phyloP scores from a whole-genome alignment of 2,329 filamentous ascomycete genomes.

The Sarocladium brachiariae region DNA sequence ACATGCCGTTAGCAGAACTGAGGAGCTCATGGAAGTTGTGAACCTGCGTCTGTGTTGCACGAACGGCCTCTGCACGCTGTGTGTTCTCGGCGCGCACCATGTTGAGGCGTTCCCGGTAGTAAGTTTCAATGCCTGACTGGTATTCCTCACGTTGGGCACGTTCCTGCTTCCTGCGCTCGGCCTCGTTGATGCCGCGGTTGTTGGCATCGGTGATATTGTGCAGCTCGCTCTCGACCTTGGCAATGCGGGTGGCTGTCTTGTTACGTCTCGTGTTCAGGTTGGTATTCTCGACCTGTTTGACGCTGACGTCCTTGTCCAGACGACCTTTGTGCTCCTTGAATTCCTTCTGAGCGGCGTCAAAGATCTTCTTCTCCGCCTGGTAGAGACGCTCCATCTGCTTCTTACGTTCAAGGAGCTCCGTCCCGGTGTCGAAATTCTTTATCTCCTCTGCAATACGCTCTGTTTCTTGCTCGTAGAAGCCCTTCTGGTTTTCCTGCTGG shows the following conservation, averaged over 20 bases:
- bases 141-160: constrained; percentile 41
- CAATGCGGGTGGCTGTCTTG: constrained; percentile 63
- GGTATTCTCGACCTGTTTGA: constrained; percentile 56
- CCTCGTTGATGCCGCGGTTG: constrained; percentile 56
- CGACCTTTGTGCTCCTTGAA: constrained; percentile 53
- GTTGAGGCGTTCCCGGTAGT: constrained; percentile 36
- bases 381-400: constrained; percentile 46
- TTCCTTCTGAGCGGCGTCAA: constrained; percentile 48
- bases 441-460: constrained; percentile 49
- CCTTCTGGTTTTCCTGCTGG: constrained; percentile 68
- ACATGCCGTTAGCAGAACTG: constrained; percentile 25
- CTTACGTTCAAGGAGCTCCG: constrained; percentile 54
- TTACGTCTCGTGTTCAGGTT: constrained; percentile 60
- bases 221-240: constrained; percentile 66
- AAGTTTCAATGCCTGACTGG: constrained; percentile 36
- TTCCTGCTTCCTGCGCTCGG: constrained; percentile 50
- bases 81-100: constrained; percentile 29
- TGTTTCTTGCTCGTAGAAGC: constrained; percentile 53
- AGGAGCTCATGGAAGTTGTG: constrained; percentile 26
- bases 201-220: constrained; percentile 65
- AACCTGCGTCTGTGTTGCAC: constrained; percentile 24
- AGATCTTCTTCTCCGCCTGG: constrained; percentile 49
- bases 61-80: constrained; percentile 23
- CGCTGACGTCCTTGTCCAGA: constrained; percentile 56
- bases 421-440: constrained; percentile 57